These are phyloP conservation scores for Umbelopsis sp. DNA, from an alignment of 192 early-diverging fungal species.

Conservation along the genomic window DNA sequence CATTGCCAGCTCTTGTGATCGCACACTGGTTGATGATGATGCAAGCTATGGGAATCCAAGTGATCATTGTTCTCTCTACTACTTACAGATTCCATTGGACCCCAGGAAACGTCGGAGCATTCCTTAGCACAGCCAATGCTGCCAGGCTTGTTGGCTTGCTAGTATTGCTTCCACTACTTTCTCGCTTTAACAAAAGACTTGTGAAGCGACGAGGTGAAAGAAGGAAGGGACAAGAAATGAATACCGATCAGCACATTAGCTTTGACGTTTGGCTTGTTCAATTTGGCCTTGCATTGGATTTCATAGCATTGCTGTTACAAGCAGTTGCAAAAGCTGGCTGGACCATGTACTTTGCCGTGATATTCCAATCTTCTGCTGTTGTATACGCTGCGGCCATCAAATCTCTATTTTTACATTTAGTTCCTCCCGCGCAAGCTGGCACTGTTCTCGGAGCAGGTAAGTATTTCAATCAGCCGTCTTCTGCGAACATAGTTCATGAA, in stretches of 20 bases:
- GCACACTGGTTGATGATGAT: slow-evolving; percentile 15
- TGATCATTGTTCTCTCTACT: neutral
- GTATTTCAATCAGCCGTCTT: neutral
- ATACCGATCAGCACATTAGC: neutral
- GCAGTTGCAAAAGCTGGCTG: neutral
- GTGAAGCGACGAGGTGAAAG: slow-evolving; percentile 8
- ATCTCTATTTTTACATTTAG: neutral
- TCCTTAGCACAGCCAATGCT: neutral
- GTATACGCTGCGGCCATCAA: slow-evolving; percentile 6
- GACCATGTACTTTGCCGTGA: slow-evolving; percentile 5
- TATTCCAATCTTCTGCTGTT: slow-evolving; percentile 4
- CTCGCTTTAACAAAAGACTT: neutral
- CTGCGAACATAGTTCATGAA: neutral
- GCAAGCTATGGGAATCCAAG: slow-evolving; percentile 13
- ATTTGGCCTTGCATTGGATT: neutral
- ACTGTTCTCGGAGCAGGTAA: neutral
- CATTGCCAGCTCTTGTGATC: neutral
- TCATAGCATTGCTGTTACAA: neutral
- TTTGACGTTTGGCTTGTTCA: slow-evolving; percentile 7
- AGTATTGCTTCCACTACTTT: neutral
- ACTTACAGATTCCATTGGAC: slow-evolving; percentile 14
- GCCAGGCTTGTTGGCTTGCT: neutral
- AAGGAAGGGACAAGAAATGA: slow-evolving; percentile 8
- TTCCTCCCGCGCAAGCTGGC: neutral
- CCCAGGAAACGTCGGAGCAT: neutral